Percentiles rank a stretch among this genome's conserved stretches.
These are phyloP conservation scores for Cucurbita maxima DNA, from an alignment of 306 rosid genomes.

Conservation along the genomic window DNA sequence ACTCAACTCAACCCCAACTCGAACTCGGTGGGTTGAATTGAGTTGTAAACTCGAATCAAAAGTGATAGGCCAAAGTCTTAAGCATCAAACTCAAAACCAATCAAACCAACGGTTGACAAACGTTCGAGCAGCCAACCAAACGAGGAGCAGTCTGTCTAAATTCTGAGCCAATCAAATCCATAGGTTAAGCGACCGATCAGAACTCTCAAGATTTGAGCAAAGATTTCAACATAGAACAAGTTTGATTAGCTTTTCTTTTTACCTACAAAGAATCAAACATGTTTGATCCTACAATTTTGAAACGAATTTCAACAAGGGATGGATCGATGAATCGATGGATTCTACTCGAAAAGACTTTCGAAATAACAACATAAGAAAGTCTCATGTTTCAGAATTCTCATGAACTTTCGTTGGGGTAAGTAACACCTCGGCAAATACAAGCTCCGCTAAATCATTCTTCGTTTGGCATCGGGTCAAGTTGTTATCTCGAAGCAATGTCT, in stretches of 20 bases:
- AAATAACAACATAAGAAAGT: neutral
- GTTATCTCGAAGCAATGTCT: neutral
- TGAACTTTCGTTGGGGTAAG: too few relatives aligned
- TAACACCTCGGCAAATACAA: too few relatives aligned
- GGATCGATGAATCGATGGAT: too few relatives aligned
- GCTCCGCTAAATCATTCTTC: too few relatives aligned
- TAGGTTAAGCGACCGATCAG: neutral
- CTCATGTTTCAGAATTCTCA: neutral
- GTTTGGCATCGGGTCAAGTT: neutral
- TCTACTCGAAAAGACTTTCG: neutral
- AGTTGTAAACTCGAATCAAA: too few relatives aligned
- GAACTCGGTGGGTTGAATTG: too few relatives aligned
- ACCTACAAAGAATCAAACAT: conserved; percentile 8
- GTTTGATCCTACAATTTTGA: neutral
- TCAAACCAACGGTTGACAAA: too few relatives aligned
- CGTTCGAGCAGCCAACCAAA: neutral
- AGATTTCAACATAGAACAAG: neutral
- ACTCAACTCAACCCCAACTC: too few relatives aligned
- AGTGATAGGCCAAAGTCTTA: too few relatives aligned
- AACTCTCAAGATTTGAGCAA: neutral
- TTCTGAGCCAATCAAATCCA: neutral
- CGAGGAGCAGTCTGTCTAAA: neutral
- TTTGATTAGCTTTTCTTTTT: conserved; percentile 1
- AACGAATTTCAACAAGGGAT: neutral
- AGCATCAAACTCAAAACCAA: too few relatives aligned